Base-by-base conservation (phyloP, 768 basidiomycete genomes). In the Boletus reticulatus region DNA sequence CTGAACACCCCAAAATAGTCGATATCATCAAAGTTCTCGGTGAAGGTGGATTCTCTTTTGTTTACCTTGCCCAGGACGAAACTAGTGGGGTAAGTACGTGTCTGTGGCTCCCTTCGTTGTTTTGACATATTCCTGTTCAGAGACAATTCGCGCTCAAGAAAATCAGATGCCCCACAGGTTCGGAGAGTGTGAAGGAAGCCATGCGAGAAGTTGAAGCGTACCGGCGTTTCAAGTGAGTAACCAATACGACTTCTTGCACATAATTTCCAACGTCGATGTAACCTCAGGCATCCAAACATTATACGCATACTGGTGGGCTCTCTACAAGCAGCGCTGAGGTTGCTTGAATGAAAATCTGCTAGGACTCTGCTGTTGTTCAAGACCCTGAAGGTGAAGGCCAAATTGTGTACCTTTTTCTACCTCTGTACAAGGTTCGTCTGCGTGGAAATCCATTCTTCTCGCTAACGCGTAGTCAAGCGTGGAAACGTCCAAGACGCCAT, bases 401-500 rank as follows among this genome's bases (percentile, higher is more conserved):
- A 72, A 89, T 98, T 54, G 93, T 97, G 31, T 98, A 97, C 71
- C 85, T 98, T 51, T 98, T 99, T 78, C 77, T 98, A 6, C 97
- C 97, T 0, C 78, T 93, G 34, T 98, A 94, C 77, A 88, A 92
- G 79, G 92, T 88, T 43, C 37, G 75, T 65, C n/a, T 43, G 22
- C 46, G 31, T 27, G 29, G 13, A 34, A 19, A 6, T 16, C 22
- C 8, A 4, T 4, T 31, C 37, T 13, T 22, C 34, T 45, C 41
- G 55, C 38, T 60, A 29, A 57, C n/a, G 10, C 44, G 14, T 16
- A 52, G n/a, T 42, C 58, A 60, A 93, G 91, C 81, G 88, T 50
- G 96, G 93, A 29, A 98, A 98, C 66, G 80, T 99, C 8, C 97
- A 98, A 81, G 94, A 98, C 67, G 85, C 85, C 31, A 98, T 99